phyloP scores from a whole-genome alignment of 1,139 yeast species.

The Saccharomycopsis phalli region DNA sequence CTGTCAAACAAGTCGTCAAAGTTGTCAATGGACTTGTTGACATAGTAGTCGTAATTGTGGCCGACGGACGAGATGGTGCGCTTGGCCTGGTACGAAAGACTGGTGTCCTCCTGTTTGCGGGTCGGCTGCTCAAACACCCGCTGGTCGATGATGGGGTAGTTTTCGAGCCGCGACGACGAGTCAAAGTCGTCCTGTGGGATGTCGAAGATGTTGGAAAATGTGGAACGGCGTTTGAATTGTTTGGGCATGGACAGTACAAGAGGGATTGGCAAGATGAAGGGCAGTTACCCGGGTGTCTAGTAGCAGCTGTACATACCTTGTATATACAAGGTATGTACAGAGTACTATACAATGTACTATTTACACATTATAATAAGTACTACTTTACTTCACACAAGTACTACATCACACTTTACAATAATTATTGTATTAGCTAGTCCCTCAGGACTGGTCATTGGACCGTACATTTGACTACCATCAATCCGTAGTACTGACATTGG shows the following conservation, averaged over 20 bases:
- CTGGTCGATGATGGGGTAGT: conserved; percentile 13
- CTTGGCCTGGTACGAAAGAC: conserved; percentile 9
- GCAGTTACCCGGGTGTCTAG: too few relatives aligned
- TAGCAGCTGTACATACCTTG: too few relatives aligned
- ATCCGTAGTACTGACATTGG: too few relatives aligned
- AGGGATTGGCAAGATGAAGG: not conserved
- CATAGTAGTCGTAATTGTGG: conserved; percentile 3
- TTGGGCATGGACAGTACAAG: not conserved
- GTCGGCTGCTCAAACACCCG: conserved; percentile 4
- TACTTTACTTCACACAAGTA: too few relatives aligned
- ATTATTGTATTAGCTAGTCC: too few relatives aligned
- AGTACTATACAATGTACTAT: too few relatives aligned
- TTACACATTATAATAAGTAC: too few relatives aligned
- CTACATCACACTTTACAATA: too few relatives aligned
- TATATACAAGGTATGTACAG: too few relatives aligned
- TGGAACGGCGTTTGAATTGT: conserved; percentile 6
- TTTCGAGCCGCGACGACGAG: not conserved
- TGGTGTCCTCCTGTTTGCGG: not conserved
- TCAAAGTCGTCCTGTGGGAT: not conserved
- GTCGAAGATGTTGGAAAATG: conserved; percentile 14
- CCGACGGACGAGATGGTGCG: conserved; percentile 3
- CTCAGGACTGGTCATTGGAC: too few relatives aligned
- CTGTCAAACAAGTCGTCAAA: conserved; percentile 18
- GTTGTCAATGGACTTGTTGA: conserved; percentile 7
- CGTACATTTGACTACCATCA: too few relatives aligned